Evolutionary conservation across 352 stramenopile genomes (phyloP).

Genomic region (Thalassiosira hispida): DNA sequence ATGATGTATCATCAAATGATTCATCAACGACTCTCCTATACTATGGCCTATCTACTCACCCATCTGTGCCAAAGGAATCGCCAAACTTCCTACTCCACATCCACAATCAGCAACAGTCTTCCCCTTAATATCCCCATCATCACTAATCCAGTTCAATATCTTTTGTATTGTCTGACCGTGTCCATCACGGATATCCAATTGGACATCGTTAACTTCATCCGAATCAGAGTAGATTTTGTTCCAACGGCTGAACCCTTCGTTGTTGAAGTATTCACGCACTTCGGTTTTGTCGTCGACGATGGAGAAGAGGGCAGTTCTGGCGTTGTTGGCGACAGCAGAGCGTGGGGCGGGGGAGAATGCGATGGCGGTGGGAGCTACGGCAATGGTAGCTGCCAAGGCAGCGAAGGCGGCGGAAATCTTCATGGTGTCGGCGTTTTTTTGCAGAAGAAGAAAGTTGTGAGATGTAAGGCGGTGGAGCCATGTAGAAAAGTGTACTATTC

Average conservation of each 20-base stretch:
- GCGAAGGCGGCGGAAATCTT: slow-evolving; percentile 24
- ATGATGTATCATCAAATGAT: background rate
- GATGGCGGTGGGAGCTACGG: background rate
- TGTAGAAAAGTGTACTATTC: no score
- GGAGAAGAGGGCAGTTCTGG: slow-evolving; percentile 29
- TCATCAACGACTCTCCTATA: background rate
- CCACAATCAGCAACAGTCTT: slow-evolving; percentile 88
- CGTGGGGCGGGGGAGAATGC: slow-evolving; percentile 6
- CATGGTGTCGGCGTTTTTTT: no score
- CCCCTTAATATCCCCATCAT: slow-evolving; percentile 81
- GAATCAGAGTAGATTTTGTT: slow-evolving; percentile 89
- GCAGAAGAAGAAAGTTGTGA: no score
- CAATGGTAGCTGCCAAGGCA: background rate
- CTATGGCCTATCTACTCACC: slow-evolving; percentile 62
- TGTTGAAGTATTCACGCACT: slow-evolving; percentile 90
- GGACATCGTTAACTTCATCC: slow-evolving; percentile 88
- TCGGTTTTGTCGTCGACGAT: slow-evolving; percentile 85
- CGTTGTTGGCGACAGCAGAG: background rate
- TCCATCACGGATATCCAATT: slow-evolving; percentile 87
- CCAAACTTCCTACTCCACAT: slow-evolving; percentile 86
- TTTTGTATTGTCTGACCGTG: slow-evolving; percentile 90
- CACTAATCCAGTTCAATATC: slow-evolving; percentile 87
- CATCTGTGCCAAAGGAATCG: slow-evolving; percentile 87
- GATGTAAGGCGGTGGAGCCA: no score
- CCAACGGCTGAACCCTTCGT: slow-evolving; percentile 89